Conservation (phyloP, 164 flowering plant genomes). For the Saururus chinensis region DNA sequence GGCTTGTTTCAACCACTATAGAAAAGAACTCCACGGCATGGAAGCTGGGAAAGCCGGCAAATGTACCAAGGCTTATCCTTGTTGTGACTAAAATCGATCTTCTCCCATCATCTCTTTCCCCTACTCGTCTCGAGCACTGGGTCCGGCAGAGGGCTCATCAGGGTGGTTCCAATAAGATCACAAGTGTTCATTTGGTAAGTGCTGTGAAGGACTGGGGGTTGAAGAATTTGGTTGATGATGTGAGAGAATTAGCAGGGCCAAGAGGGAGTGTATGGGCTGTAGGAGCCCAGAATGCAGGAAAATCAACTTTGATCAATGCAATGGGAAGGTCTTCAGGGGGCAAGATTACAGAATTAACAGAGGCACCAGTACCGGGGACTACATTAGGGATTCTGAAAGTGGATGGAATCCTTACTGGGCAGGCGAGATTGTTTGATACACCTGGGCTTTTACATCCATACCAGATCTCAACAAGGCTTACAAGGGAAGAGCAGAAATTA, state of each 20-base stretch:
- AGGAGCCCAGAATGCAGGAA: slow-evolving; percentile 95
- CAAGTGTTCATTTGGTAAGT: slow-evolving; percentile 79
- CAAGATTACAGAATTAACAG: slow-evolving; percentile 56
- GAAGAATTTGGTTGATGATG: slow-evolving; percentile 69
- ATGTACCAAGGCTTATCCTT: slow-evolving; percentile 74
- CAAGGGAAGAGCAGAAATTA: slow-evolving; percentile 79
- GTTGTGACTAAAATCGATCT: slow-evolving; percentile 89
- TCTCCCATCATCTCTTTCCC: slow-evolving; percentile 47
- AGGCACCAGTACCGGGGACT: slow-evolving; percentile 96
- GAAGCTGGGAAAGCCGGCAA: slow-evolving; percentile 83
- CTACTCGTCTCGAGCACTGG: slow-evolving; percentile 81
- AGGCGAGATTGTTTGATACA: slow-evolving; percentile 84
- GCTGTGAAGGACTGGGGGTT: slow-evolving; percentile 81
- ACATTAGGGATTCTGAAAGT: slow-evolving; percentile 87
- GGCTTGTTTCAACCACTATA: slow-evolving; percentile 46
- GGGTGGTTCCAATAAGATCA: slow-evolving; percentile 60
- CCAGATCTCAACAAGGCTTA: slow-evolving; percentile 77
- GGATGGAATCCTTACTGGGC: slow-evolving; percentile 74
- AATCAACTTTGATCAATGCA: slow-evolving; percentile 80
- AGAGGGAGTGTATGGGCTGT: slow-evolving; percentile 92
- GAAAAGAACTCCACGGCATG: slow-evolving; percentile 66
- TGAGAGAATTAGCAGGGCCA: slow-evolving; percentile 48
- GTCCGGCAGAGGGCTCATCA: slow-evolving; percentile 73
- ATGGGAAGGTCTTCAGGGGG: slow-evolving; percentile 57
- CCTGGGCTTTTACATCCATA: slow-evolving; percentile 86